Conservation (phyloP, 768 basidiomycete species). For the Boletales sp. region DNA sequence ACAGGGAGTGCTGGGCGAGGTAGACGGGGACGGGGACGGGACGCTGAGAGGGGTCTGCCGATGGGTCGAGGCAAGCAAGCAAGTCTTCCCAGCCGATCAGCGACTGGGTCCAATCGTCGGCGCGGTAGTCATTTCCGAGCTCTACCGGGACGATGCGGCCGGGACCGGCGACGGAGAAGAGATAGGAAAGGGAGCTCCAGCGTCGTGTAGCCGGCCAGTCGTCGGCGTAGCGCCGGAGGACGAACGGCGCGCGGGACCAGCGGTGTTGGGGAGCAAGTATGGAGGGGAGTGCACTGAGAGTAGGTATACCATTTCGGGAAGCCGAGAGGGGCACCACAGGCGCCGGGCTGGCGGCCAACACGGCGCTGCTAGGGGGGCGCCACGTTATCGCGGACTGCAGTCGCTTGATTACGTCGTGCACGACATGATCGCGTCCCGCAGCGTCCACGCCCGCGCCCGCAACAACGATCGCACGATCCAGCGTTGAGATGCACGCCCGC, state of each 20-base stretch:
- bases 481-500: conserved; percentile 46
- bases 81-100: conserved; percentile 80
- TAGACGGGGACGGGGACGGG: conserved; percentile 46
- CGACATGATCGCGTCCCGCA: conserved; percentile 48
- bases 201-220: conserved; percentile 79
- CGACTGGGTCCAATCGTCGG: conserved; percentile 74
- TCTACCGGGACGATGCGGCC: conserved; percentile 90
- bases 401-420: conserved; percentile 56
- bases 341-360: conserved; percentile 4
- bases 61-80: conserved; percentile 42
- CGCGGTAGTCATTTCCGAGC: conserved; percentile 79
- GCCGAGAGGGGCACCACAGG: conserved; percentile 1
- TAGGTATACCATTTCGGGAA: conserved; percentile 33
- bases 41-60: too few relatives aligned
- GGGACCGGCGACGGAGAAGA: conserved; percentile 66
- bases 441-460: conserved; percentile 67
- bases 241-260: conserved; percentile 58
- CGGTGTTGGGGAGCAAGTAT: conserved; percentile 49
- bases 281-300: conserved; percentile 50
- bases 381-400: conserved; percentile 47
- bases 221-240: conserved; percentile 57
- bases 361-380: conserved; percentile 2
- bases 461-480: conserved; percentile 83
- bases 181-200: conserved; percentile 71
- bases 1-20: conserved; percentile 87